These are phyloP conservation scores for Phytophthora macrochlamydospora DNA, from an alignment of 352 stramenopile genomes.

Conservation along the genomic window DNA sequence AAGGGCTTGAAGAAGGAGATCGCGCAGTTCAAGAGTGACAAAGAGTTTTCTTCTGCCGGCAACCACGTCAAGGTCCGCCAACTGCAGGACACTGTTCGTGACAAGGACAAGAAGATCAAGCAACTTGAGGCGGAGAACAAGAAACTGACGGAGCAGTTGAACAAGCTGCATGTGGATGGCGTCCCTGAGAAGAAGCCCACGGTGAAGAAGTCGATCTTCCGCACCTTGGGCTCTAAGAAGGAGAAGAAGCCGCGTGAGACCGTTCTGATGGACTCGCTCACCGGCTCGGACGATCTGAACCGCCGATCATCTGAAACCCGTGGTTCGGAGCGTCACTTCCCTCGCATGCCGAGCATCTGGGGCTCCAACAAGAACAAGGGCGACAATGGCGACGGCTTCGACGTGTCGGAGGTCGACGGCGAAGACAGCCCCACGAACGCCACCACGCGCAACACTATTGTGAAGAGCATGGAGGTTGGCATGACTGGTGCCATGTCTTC, in stretches of 20 bases:
- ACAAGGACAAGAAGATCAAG: slow-evolving; percentile 79
- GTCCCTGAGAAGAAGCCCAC: slow-evolving; percentile 55
- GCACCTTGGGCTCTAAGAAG: slow-evolving; percentile 86
- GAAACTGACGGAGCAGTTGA: slow-evolving; percentile 76
- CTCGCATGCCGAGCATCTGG: slow-evolving; percentile 79
- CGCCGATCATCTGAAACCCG: slow-evolving; percentile 59
- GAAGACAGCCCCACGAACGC: slow-evolving; percentile 50
- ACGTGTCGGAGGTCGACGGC: slow-evolving; percentile 52
- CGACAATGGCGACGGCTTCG: slow-evolving; percentile 50
- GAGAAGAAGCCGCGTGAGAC: slow-evolving; percentile 60
- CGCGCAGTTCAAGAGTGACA: slow-evolving; percentile 78
- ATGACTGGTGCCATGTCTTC: slow-evolving; percentile 79
- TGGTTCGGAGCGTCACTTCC: slow-evolving; percentile 61
- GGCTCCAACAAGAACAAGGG: slow-evolving; percentile 51
- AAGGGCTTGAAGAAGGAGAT: slow-evolving; percentile 72
- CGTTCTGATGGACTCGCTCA: slow-evolving; percentile 81
- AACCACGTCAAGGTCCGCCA: slow-evolving; percentile 81
- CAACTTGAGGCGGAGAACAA: slow-evolving; percentile 74
- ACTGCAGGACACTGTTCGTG: slow-evolving; percentile 68
- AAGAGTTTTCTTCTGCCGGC: slow-evolving; percentile 73
- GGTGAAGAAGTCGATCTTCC: slow-evolving; percentile 81
- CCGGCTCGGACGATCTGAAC: slow-evolving; percentile 73
- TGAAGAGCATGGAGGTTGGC: slow-evolving; percentile 76
- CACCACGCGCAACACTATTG: slow-evolving; percentile 77
- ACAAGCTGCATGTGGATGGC: slow-evolving; percentile 49